phyloP scores from a whole-genome alignment of 1,284 basidiomycete species.

The Gomphus sp. region DNA sequence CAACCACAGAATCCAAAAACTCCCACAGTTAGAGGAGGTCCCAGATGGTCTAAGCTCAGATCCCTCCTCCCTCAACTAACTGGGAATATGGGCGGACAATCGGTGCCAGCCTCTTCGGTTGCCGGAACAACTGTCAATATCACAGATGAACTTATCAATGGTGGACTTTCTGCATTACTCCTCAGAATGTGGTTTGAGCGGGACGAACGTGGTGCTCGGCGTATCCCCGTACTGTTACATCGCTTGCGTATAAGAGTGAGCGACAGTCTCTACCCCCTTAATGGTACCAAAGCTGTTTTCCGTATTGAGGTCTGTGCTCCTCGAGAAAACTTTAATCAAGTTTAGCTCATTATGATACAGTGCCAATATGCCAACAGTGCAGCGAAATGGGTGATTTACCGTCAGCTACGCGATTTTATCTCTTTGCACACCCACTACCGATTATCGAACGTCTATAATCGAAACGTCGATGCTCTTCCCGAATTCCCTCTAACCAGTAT shows the following conservation, averaged over 20 bases:
- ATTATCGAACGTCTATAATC: slow-evolving; percentile 73
- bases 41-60: slow-evolving; percentile 48
- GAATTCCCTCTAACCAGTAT: slow-evolving; percentile 86
- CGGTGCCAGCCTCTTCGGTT: not conserved
- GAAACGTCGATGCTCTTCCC: slow-evolving; percentile 69
- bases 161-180: slow-evolving; percentile 76
- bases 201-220: slow-evolving; percentile 78
- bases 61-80: slow-evolving; percentile 54
- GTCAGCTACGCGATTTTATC: slow-evolving; percentile 89
- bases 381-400: slow-evolving; percentile 93
- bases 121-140: slow-evolving; percentile 49
- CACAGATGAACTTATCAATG: slow-evolving; percentile 77
- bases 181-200: slow-evolving; percentile 86
- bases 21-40: not conserved
- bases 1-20: not conserved
- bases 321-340: not conserved
- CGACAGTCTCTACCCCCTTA: slow-evolving; percentile 77
- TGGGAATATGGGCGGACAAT: slow-evolving; percentile 4
- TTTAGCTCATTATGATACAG: slow-evolving; percentile 18
- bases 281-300: slow-evolving; percentile 75
- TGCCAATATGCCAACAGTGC: slow-evolving; percentile 97
- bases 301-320: slow-evolving; percentile 57
- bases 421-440: slow-evolving; percentile 89
- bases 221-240: slow-evolving; percentile 84
- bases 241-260: slow-evolving; percentile 77